Conservation (phyloP, 2,329 filamentous ascomycete species). For the Trichoderma arundinaceum region DNA sequence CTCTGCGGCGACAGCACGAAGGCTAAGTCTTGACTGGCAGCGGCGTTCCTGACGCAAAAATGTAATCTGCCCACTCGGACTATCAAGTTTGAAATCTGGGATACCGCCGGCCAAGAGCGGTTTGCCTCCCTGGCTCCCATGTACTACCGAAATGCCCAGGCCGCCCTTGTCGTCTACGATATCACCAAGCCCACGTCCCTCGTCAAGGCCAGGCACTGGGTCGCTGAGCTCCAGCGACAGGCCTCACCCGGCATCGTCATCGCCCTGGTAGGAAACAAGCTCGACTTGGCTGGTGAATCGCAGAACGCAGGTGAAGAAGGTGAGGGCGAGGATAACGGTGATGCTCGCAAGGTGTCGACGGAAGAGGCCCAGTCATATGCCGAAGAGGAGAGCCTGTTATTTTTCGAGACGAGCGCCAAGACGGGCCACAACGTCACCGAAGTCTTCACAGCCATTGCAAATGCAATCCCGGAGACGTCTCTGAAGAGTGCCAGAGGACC, state of each 20-base stretch:
- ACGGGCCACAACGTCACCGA: conserved; percentile 92
- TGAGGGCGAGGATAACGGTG: conserved; percentile 67
- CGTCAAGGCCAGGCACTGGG: conserved; percentile 98
- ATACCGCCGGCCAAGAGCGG: conserved; percentile 96
- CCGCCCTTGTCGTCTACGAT: conserved; percentile 97
- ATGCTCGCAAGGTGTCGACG: conserved; percentile 87
- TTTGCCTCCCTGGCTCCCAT: conserved; percentile 96
- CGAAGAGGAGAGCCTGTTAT: conserved; percentile 90
- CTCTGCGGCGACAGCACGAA: background rate
- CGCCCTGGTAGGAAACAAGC: conserved; percentile 94
- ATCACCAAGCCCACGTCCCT: conserved; percentile 95
- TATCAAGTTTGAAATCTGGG: conserved; percentile 96
- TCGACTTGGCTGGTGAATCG: conserved; percentile 78
- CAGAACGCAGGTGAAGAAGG: conserved; percentile 57
- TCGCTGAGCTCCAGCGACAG: conserved; percentile 94
- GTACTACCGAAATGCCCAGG: conserved; percentile 99
- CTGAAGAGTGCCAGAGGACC: conserved; percentile 85
- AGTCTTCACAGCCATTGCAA: conserved; percentile 97
- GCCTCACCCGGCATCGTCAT: conserved; percentile 97
- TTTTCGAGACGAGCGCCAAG: conserved; percentile 99
- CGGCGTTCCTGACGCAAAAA: conserved; percentile 98
- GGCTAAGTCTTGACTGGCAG: conserved; percentile 52
- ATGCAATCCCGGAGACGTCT: conserved; percentile 95
- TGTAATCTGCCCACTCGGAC: conserved; percentile 92
- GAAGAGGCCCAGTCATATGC: conserved; percentile 92